phyloP scores from a whole-genome alignment of 1,284 basidiomycete species.

The Omphalotus olearius region DNA sequence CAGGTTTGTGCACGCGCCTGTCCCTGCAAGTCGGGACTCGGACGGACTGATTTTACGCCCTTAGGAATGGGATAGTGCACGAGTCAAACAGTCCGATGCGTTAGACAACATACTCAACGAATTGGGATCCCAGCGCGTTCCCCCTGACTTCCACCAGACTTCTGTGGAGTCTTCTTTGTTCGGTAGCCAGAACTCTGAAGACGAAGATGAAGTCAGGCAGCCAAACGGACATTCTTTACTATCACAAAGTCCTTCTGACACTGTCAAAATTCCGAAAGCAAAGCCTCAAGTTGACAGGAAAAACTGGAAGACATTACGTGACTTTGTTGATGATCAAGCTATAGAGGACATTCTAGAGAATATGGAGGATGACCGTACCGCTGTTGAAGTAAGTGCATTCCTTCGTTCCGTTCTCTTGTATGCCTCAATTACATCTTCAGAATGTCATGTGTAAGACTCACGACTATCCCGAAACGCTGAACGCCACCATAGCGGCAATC shows the following conservation, averaged over 20 bases:
- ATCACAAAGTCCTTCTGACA: slow-evolving; percentile 44
- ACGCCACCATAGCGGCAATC: slow-evolving; percentile 49
- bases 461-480: slow-evolving; percentile 61
- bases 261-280: slow-evolving; percentile 30
- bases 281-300: slow-evolving; percentile 39
- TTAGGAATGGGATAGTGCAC: slow-evolving; percentile 68
- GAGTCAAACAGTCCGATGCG: slow-evolving; percentile 51
- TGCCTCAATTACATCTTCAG: slow-evolving; percentile 31
- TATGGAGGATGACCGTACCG: slow-evolving; percentile 62
- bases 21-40: not conserved
- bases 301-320: slow-evolving; percentile 74
- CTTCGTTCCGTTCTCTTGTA: not conserved
- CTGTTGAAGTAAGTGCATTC: slow-evolving; percentile 53
- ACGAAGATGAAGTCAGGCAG: slow-evolving; percentile 29
- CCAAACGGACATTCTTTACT: slow-evolving; percentile 18
- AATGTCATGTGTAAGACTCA: slow-evolving; percentile 57
- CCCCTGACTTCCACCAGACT: slow-evolving; percentile 68
- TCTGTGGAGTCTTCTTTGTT: slow-evolving; percentile 68
- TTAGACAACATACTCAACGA: slow-evolving; percentile 69
- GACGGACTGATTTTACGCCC: not conserved
- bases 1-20: slow-evolving; percentile 39
- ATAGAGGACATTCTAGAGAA: slow-evolving; percentile 71
- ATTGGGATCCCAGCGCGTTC: slow-evolving; percentile 65
- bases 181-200: slow-evolving; percentile 63
- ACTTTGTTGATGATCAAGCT: slow-evolving; percentile 77